Conservation (phyloP, 1,139 yeast genomes). For the Waltiozyma sp. region DNA sequence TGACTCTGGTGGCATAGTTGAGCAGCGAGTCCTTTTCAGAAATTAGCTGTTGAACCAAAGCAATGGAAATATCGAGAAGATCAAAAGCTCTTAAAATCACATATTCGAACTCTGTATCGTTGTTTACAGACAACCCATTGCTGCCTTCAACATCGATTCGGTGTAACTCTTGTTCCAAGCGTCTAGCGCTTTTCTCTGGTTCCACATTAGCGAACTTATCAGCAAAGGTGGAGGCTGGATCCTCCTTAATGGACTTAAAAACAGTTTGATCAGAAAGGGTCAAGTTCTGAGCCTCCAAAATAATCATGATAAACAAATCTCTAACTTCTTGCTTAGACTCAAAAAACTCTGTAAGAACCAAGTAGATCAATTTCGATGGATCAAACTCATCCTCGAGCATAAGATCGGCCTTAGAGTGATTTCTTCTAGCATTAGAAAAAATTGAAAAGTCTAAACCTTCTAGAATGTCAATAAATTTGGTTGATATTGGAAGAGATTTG, state of each 20-base stretch:
- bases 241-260: slow-evolving; percentile 51
- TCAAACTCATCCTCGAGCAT: slow-evolving; percentile 12
- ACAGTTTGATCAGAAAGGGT: slow-evolving; percentile 69
- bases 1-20: slow-evolving; percentile 64
- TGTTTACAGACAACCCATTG: slow-evolving; percentile 36
- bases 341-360: slow-evolving; percentile 62
- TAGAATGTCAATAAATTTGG: slow-evolving; percentile 39
- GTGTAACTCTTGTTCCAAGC: slow-evolving; percentile 34
- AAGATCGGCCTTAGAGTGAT: slow-evolving; percentile 2
- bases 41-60: slow-evolving; percentile 43
- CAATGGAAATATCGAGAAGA: slow-evolving; percentile 32
- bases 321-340: slow-evolving; percentile 68
- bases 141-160: slow-evolving; percentile 36
- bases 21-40: slow-evolving; percentile 61
- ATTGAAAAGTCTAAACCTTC: slow-evolving; percentile 53
- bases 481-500: slow-evolving; percentile 38
- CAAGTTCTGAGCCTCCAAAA: slow-evolving; percentile 59
- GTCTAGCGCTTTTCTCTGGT: slow-evolving; percentile 40
- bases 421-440: slow-evolving; percentile 10
- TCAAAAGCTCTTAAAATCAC: slow-evolving; percentile 37
- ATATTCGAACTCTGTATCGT: slow-evolving; percentile 34
- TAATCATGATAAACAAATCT: slow-evolving; percentile 46
- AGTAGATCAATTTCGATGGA: slow-evolving; percentile 36
- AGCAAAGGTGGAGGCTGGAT: slow-evolving; percentile 30
- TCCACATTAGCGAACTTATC: slow-evolving; percentile 30